A percentile compares a stretch with the other conserved stretches of the same genome.
Conservation (phyloP, 805 yeast genomes). For the Metschnikowia shivogae region DNA sequence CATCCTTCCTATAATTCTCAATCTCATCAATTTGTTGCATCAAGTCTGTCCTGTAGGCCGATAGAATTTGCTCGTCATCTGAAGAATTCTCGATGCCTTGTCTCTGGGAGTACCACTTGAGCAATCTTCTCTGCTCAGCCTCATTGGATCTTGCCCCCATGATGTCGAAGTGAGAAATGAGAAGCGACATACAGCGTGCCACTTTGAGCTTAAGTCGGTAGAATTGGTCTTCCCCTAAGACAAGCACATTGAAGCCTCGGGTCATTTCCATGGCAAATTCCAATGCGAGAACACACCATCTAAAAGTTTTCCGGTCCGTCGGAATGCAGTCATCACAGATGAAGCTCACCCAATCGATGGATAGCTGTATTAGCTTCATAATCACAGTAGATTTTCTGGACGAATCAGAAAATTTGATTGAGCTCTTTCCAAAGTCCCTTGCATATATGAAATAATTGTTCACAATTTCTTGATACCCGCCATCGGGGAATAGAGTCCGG, state of each 20-base stretch:
- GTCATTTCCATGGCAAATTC: slow-evolving; percentile 97
- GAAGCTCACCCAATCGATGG: slow-evolving; percentile 89
- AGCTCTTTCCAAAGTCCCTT: slow-evolving; percentile 74
- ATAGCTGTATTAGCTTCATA: slow-evolving; percentile 64
- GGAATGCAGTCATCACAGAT: slow-evolving; percentile 94
- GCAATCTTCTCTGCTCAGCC: slow-evolving; percentile 51
- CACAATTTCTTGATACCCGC: slow-evolving; percentile 69
- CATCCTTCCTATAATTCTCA: slow-evolving; percentile 51
- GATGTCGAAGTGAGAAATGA: slow-evolving; percentile 94
- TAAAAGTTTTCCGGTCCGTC: slow-evolving; percentile 82
- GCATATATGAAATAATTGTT: slow-evolving; percentile 74
- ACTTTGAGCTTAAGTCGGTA: slow-evolving; percentile 69
- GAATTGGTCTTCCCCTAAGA: slow-evolving; percentile 75
- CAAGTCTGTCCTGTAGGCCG: slow-evolving; percentile 62
- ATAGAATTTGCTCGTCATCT: slow-evolving; percentile 35
- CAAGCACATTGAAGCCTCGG: slow-evolving; percentile 80
- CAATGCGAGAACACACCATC: slow-evolving; percentile 94
- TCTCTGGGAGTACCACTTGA: slow-evolving; percentile 49
- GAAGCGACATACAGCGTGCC: slow-evolving; percentile 88
- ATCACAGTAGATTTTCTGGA: slow-evolving; percentile 64
- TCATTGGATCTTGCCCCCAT: slow-evolving; percentile 95
- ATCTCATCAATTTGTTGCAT: slow-evolving; percentile 60
- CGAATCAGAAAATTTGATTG: slow-evolving; percentile 60
- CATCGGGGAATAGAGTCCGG: slow-evolving; percentile 44
- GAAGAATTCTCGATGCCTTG: slow-evolving; percentile 47